Evolutionary conservation across 345 rosid species (phyloP), one percentile per base, ranked within the genome.

Genomic region (Bruguiera gymnorhiza): DNA sequence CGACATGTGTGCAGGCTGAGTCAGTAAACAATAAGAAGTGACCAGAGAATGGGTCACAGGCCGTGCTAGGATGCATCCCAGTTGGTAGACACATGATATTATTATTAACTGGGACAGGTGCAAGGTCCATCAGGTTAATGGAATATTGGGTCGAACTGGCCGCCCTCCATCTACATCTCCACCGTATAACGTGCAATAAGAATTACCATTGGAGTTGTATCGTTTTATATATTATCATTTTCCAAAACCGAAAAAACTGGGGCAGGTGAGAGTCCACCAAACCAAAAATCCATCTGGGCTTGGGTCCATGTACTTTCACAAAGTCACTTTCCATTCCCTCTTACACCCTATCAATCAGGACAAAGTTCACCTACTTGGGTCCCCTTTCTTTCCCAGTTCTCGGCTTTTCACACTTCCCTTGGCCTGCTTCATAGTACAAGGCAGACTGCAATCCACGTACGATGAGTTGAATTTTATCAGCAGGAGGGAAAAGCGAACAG

Each of bases 1-100:
- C 50, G 67, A 66, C 1, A 36, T 0, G 0, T 30, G 73, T 80
- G 88, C 86, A 82, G 67, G 76, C 70, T 80, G 88, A 82, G 81
- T 84, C 86, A 73, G 76, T 70, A 75, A 60, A 63, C 83, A 83
- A 52, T 50, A 57, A n/a, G 24, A 18, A 56, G 77, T 64, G 80
- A 72, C 34, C 32, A 20, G 54, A 53, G 69, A 72, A 51, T 20
- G 26, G 58, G 67, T 66, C 31, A 67, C 23, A 15, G 39, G 32
- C 75, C 61, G 62, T 73, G 75, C 65, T 36, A n/a, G 15, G 18
- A 61, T 70, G 78, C 71, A 30, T 30, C 79, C 80, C 18, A 15
- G 66, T 50, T 64, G 69, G 69, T 9, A 63, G 79, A 79, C 77
- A 78, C 18, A 54, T 57, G 23, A 26, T 61, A 70, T 54, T 71